Evolutionary conservation across 768 basidiomycete genomes (phyloP), one percentile per base, ranked within the genome.

Genomic region (Suillus cothurnatus): DNA sequence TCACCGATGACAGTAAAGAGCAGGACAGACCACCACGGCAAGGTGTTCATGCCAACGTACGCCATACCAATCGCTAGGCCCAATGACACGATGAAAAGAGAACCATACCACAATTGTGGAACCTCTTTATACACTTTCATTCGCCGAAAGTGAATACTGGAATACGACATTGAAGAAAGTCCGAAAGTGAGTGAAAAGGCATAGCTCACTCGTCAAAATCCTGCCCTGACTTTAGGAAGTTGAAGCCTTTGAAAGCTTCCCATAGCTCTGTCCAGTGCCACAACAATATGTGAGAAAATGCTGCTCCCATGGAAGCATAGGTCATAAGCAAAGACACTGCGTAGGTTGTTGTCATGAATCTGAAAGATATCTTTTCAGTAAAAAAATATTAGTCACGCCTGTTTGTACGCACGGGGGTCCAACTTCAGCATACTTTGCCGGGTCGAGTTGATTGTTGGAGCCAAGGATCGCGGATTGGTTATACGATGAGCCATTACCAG

Each of bases 1-100:
- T 66, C 53, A 79, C 82, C 72, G 50, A 78, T 71, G 11, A 69
- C 67, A 11, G 84, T 84, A 68, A 86, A 84, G 63, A 82, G 72
- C 43, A 87, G 73, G 64, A 86, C 75, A 66, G 81, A 83, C 85
- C 85, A 87, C 55, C 82, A 82, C 7, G 85, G 86, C 68, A 87
- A 76, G 36, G 85, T 80, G 34, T 73, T 71, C 21, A 77, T 67
- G 28, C 78, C 78, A 28, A 77, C 74, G 67, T 81, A 81, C 58
- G 77, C 76, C 64, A 78, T 78, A 32, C 84, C 85, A 62, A 87
- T 85, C 19, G 81, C 85, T 12, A 87, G 72, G 12, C 67, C 81
- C 31, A 87, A 69, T 1, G 84, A 84, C 6, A 76, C 70, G 19
- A 84, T 15, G 69, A 87, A 84, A 15, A 86, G 68, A 12, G 70